Percentiles rank a stretch among this genome's conserved stretches.
These are phyloP conservation scores for Talaromyces marneffei DNA, from an alignment of 2,329 filamentous ascomycete species.

Conservation along the genomic window DNA sequence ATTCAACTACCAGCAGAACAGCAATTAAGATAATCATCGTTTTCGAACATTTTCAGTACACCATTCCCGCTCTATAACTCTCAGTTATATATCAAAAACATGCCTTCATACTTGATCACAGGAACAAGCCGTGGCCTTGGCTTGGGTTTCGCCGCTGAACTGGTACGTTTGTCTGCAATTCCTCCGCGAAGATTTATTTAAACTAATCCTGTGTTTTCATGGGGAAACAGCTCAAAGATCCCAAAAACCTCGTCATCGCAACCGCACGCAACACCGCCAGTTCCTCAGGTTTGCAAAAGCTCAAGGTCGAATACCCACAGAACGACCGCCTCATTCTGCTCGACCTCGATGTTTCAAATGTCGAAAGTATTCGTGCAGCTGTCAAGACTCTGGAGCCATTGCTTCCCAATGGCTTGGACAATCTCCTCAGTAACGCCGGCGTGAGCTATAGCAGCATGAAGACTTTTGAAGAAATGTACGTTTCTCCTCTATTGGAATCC, in stretches of 20 bases:
- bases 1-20: background rate
- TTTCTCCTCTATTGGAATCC: no score
- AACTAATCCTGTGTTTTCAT: background rate
- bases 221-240: background rate
- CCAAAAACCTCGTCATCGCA: slow-evolving; percentile 7
- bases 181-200: background rate
- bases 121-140: slow-evolving; percentile 7
- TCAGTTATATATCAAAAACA: background rate
- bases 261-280: background rate
- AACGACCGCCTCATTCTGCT: background rate
- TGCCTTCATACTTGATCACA: slow-evolving; percentile 9
- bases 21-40: background rate
- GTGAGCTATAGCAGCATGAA: background rate
- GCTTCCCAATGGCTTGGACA: background rate
- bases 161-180: background rate
- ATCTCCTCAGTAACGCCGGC: background rate
- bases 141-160: slow-evolving; percentile 1
- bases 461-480: background rate
- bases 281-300: background rate
- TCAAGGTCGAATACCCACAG: background rate
- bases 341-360: slow-evolving; percentile 1
- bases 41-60: background rate
- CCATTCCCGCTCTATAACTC: no score
- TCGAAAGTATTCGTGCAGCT: background rate
- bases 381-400: background rate